Conservation (phyloP, 768 basidiomycete species). For the Suillus luteus region DNA sequence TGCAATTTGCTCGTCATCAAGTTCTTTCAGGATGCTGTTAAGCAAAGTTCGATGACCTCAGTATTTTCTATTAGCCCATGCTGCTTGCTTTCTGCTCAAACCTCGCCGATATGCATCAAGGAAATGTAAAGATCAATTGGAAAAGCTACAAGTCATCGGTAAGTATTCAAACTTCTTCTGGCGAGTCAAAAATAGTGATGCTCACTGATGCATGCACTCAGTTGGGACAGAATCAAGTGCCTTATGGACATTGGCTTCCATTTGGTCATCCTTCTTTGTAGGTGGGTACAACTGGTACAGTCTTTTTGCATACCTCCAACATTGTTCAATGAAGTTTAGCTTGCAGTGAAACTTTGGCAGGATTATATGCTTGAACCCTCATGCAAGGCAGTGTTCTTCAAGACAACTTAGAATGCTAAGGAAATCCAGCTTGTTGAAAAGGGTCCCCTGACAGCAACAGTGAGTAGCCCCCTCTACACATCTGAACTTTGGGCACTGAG, state of each 20-base stretch:
- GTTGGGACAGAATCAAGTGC: conserved; percentile 31
- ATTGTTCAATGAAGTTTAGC: not conserved
- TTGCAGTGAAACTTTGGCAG: not conserved
- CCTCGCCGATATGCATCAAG: conserved; percentile 27
- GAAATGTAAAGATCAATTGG: conserved; percentile 15
- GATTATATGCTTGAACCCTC: not conserved
- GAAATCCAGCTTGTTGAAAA: no score
- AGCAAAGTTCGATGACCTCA: no score
- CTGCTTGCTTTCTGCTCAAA: conserved; percentile 22
- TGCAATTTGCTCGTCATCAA: no score
- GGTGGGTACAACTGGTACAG: conserved; percentile 29
- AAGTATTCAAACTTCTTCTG: not conserved
- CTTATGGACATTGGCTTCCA: conserved; percentile 34
- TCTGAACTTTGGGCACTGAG: no score
- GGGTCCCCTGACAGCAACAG: no score
- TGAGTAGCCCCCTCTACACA: no score
- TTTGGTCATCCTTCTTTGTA: conserved; percentile 34
- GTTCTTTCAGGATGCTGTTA: no score
- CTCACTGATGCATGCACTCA: conserved; percentile 22
- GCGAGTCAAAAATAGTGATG: not conserved
- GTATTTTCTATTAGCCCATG: not conserved
- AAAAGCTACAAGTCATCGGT: conserved; percentile 8
- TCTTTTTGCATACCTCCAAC: conserved; percentile 31
- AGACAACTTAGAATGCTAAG: not conserved
- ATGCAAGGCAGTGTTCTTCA: not conserved